phyloP scores from a whole-genome alignment of 192 early-diverging fungal species.

The Coemansia javaensis region DNA sequence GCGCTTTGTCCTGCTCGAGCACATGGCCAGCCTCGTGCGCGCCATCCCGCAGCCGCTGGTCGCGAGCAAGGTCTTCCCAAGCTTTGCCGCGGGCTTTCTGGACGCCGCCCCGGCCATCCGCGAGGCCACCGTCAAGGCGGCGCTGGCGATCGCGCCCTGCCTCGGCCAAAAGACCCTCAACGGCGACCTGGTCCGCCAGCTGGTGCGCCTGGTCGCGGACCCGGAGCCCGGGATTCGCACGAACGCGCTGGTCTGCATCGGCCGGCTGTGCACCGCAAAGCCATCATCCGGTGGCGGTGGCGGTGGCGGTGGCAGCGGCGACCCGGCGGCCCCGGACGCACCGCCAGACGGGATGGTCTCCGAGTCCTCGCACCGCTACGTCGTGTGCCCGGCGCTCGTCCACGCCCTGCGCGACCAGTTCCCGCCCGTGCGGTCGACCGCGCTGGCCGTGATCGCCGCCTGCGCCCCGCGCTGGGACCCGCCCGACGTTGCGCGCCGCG shows the following conservation, averaged over 20 bases:
- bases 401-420: slow-evolving; percentile 83
- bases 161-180: slow-evolving; percentile 51
- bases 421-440: slow-evolving; percentile 79
- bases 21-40: slow-evolving; percentile 66
- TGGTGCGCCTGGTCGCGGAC: slow-evolving; percentile 87
- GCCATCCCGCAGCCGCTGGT: slow-evolving; percentile 64
- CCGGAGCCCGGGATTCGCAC: slow-evolving; percentile 94
- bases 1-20: slow-evolving; percentile 80
- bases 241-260: slow-evolving; percentile 92
- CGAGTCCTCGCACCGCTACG: slow-evolving; percentile 69
- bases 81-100: slow-evolving; percentile 81
- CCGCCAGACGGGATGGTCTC: too few species aligned
- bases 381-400: slow-evolving; percentile 78
- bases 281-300: too few species aligned
- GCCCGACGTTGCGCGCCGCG: slow-evolving; percentile 62
- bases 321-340: too few species aligned
- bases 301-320: too few species aligned
- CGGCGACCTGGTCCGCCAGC: slow-evolving; percentile 76
- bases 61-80: slow-evolving; percentile 79
- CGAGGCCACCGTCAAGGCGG: slow-evolving; percentile 84
- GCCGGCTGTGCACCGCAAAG: slow-evolving; percentile 75
- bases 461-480: slow-evolving; percentile 62
- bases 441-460: slow-evolving; percentile 70
- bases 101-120: slow-evolving; percentile 87
- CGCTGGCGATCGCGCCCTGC: slow-evolving; percentile 69